Percentiles rank a stretch among this genome's conserved stretches.
Evolutionary conservation across 2,329 filamentous ascomycete genomes (phyloP).

Genomic region (Claviceps purpurea): DNA sequence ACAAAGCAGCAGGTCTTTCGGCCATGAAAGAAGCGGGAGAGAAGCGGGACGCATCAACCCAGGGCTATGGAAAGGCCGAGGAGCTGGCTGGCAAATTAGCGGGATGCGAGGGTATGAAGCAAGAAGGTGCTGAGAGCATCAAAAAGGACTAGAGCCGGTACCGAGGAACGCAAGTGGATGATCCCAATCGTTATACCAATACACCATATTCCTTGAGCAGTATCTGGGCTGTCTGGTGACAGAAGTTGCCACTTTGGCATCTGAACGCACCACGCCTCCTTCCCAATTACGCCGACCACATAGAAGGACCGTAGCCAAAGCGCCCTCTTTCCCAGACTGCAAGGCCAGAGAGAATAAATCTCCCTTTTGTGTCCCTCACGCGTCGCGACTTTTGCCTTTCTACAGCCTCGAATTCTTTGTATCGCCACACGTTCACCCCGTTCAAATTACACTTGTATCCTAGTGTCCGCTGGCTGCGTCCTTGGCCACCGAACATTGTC

Average conservation of each 20-base stretch:
- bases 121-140: constrained; percentile 42
- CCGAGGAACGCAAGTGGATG: not conserved
- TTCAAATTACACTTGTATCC: constrained; percentile 1
- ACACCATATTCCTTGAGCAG: too few relatives aligned
- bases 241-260: not conserved
- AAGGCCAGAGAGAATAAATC: not conserved
- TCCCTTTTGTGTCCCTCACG: not conserved
- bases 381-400: not conserved
- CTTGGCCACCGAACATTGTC: not conserved
- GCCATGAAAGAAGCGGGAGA: constrained; percentile 49
- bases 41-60: constrained; percentile 34
- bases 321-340: not conserved
- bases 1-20: constrained; percentile 48
- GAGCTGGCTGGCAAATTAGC: constrained; percentile 49
- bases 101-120: constrained; percentile 58
- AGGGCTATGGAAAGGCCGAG: constrained; percentile 50
- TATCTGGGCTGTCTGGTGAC: not conserved
- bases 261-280: not conserved
- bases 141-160: constrained; percentile 15
- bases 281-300: not conserved
- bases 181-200: too few relatives aligned
- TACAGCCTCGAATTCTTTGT: constrained; percentile 3
- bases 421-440: constrained; percentile 2
- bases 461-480: not conserved
- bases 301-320: not conserved